Percentiles rank a stretch among this genome's conserved stretches.
Evolutionary conservation across 257 asterid genomes (phyloP).

Genomic region (Thymus quinquecostatus): DNA sequence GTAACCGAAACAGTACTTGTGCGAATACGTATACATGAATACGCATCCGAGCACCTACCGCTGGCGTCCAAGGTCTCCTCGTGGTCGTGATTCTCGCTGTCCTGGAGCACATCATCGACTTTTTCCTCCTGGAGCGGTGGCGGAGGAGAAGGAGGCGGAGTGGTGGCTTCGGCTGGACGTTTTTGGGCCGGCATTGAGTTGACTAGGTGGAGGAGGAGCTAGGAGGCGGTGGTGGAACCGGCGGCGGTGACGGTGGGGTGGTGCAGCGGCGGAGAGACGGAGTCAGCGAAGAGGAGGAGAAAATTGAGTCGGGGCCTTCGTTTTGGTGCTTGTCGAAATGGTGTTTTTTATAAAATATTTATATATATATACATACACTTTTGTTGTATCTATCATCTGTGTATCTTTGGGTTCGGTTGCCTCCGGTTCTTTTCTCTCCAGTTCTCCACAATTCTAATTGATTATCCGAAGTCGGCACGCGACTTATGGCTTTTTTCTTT

Average conservation of each 20-base stretch:
- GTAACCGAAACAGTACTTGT: slow-evolving; percentile 37
- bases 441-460: slow-evolving; percentile 24
- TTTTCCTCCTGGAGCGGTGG: slow-evolving; percentile 49
- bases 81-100: slow-evolving; percentile 53
- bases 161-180: slow-evolving; percentile 53
- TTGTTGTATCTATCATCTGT: slow-evolving; percentile 20
- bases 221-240: slow-evolving; percentile 32
- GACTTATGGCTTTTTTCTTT: background rate
- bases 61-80: slow-evolving; percentile 43
- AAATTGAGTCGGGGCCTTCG: slow-evolving; percentile 37
- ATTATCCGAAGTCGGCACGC: background rate
- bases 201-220: slow-evolving; percentile 41
- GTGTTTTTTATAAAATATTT: slow-evolving; percentile 11
- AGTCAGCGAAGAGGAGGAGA: slow-evolving; percentile 41
- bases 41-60: slow-evolving; percentile 43
- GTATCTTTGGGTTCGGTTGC: slow-evolving; percentile 30
- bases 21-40: slow-evolving; percentile 31
- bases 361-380: background rate
- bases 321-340: slow-evolving; percentile 31
- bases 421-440: slow-evolving; percentile 32
- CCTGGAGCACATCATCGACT: slow-evolving; percentile 53
- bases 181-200: slow-evolving; percentile 83
- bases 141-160: slow-evolving; percentile 58
- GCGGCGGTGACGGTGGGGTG: slow-evolving; percentile 49
- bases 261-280: slow-evolving; percentile 36